Conservation (phyloP, 2,329 filamentous ascomycete genomes). For the Raffaelea deltoideospora region DNA sequence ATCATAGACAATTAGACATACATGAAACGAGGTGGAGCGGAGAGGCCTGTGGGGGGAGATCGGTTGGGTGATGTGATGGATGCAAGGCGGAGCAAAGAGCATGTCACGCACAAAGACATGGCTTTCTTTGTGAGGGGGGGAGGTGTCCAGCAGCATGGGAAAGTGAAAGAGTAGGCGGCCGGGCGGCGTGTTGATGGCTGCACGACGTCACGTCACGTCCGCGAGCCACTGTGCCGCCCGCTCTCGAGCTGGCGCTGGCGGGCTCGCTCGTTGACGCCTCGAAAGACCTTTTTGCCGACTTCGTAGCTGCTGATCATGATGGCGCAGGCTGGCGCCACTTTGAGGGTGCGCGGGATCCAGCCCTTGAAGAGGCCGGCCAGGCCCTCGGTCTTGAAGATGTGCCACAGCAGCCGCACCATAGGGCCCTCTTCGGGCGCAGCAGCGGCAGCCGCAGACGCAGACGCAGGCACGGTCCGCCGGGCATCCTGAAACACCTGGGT, state of each 20-base stretch:
- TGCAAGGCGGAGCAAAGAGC: too few relatives aligned
- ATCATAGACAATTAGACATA: too few relatives aligned
- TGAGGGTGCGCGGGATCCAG: slow-evolving; percentile 81
- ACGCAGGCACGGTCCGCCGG: slow-evolving; percentile 10
- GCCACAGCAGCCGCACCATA: slow-evolving; percentile 73
- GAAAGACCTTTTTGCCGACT: slow-evolving; percentile 79
- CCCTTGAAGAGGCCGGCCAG: slow-evolving; percentile 70
- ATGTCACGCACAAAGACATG: too few relatives aligned
- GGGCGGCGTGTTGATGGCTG: too few relatives aligned
- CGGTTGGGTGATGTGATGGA: too few relatives aligned
- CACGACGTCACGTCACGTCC: too few relatives aligned
- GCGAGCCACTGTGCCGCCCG: too few relatives aligned
- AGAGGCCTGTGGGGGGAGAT: too few relatives aligned
- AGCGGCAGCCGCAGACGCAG: slow-evolving; percentile 17
- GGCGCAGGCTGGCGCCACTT: slow-evolving; percentile 89
- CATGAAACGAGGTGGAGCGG: too few relatives aligned
- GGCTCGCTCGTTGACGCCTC: slow-evolving; percentile 49
- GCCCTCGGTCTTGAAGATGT: slow-evolving; percentile 83
- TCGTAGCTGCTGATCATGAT: slow-evolving; percentile 99
- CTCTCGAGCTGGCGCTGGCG: slow-evolving; percentile 9
- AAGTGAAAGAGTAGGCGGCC: too few relatives aligned
- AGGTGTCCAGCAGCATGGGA: too few relatives aligned
- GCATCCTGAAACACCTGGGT: slow-evolving; percentile 67
- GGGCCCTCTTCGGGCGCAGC: slow-evolving; percentile 55
- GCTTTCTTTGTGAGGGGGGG: too few relatives aligned